These are phyloP conservation scores for Ganoderma boninense DNA, from an alignment of 1,284 basidiomycete species.

Conservation along the genomic window DNA sequence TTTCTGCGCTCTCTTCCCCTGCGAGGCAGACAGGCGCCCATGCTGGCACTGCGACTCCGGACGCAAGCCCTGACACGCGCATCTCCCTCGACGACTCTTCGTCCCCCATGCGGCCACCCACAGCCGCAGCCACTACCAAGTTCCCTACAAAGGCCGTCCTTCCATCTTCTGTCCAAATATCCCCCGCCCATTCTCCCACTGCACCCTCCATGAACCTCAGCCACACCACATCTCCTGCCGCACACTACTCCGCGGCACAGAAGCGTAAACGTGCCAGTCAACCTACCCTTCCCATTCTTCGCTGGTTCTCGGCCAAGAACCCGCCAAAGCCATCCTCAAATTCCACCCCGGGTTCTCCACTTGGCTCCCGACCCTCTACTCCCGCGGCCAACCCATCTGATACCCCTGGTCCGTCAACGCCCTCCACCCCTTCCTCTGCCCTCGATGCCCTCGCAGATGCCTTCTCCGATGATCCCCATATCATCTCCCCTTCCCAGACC, in stretches of 20 bases:
- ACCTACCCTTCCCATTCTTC: slow-evolving; percentile 50
- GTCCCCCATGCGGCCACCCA: slow-evolving; percentile 34
- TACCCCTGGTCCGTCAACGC: slow-evolving; percentile 33
- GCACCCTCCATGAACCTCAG: slow-evolving; percentile 27
- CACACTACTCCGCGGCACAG: slow-evolving; percentile 19
- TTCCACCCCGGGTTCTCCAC: slow-evolving; percentile 34
- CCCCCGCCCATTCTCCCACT: slow-evolving; percentile 14
- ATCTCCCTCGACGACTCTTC: slow-evolving; percentile 14
- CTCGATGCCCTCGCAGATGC: slow-evolving; percentile 47
- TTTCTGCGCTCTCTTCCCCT: slow-evolving; percentile 5
- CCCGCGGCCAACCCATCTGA: slow-evolving; percentile 29
- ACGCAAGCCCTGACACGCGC: neutral
- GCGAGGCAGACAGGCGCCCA: neutral
- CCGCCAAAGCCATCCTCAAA: slow-evolving; percentile 29
- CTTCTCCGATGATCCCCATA: slow-evolving; percentile 49
- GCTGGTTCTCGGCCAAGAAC: slow-evolving; percentile 52
- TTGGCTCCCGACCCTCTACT: slow-evolving; percentile 38
- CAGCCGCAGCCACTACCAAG: slow-evolving; percentile 8
- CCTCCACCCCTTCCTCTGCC: slow-evolving; percentile 40
- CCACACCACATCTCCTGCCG: slow-evolving; percentile 18
- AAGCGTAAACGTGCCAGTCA: slow-evolving; percentile 25
- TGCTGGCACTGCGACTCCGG: neutral
- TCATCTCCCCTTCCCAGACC: slow-evolving; percentile 32
- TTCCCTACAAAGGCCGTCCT: slow-evolving; percentile 6
- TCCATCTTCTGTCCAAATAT: slow-evolving; percentile 15